Evolutionary conservation across 495 filamentous ascomycete genomes (phyloP), one percentile per base, ranked within the genome.

Genomic region (Neurospora sp.): DNA sequence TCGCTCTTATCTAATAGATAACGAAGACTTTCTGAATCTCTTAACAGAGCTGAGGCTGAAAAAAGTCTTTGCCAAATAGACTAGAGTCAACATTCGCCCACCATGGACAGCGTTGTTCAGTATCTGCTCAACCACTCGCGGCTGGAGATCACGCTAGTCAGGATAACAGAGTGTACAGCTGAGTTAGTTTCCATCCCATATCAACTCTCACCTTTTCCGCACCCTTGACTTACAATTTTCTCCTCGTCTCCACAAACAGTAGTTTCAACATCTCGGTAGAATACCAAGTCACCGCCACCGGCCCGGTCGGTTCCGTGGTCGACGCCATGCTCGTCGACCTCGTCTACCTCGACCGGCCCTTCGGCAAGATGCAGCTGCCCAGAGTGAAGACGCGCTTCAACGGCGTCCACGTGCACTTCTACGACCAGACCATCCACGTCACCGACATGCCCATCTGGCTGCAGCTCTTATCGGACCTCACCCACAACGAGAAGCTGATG

Each of bases 271-370:
- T 72, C 31, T 59, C 71, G 21, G 34, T 72, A 45, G 31, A 72
- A 17, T 37, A 17, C 17, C 77, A 73, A 37, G 73, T 79, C 19
- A 76, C 77, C 11, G 75, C 73, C 69, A 81, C 79, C 13, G 80
- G 81, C 0, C 77, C 77, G 1, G 72, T 74, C 13, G 72, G 42
- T 10, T 77, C 78, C 34, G 76, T 54, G 0, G 69, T 79, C 42
- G 71, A 77, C 4, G 13, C 74, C 2, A 83, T 82, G 81, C 76
- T 73, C 7, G 71, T 82, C 69, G 78, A 83, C 21, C 72, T 83
- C 24, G 34, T 36, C 34, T 72, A 59, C 31, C 71, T 59, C 34
- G 71, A 59, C 9, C 31, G 31, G 28, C 74, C 73, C 31, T 81
- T 81, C 72, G 81, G 80, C 10, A 74, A 62, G 8, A 71, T 81